Percentiles rank a stretch among this genome's conserved stretches.
Evolutionary conservation across 192 early-diverging fungal genomes (phyloP).

Genomic region (Globomyces pollinis-pini): DNA sequence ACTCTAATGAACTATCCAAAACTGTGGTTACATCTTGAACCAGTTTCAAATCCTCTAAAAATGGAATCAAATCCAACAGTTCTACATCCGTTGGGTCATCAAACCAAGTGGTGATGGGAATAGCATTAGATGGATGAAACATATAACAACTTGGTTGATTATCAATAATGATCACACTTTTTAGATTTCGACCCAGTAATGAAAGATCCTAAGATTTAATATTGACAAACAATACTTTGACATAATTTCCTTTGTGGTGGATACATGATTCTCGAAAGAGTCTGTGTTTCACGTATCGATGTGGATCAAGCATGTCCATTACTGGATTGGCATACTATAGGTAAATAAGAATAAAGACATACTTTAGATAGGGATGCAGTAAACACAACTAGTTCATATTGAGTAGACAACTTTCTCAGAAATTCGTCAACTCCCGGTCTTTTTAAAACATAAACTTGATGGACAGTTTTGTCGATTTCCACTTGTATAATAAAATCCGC

Average conservation of each 20-base stretch:
- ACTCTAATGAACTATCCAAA: constrained; percentile 42
- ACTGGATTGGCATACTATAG: constrained; percentile 95
- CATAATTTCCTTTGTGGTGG: constrained; percentile 92
- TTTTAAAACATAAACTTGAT: constrained; percentile 94
- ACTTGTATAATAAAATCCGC: constrained; percentile 91
- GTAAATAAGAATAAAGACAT: constrained; percentile 10
- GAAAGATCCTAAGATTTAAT: constrained; percentile 68
- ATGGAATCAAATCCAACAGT: constrained; percentile 87
- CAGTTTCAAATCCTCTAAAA: constrained; percentile 81
- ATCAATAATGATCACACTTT: constrained; percentile 84
- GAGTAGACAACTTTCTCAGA: constrained; percentile 71
- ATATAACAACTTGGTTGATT: constrained; percentile 94
- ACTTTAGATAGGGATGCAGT: constrained; percentile 90
- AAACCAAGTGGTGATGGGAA: constrained; percentile 94
- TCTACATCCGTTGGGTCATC: constrained; percentile 95
- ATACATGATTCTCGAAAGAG: constrained; percentile 94
- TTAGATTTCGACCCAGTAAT: constrained; percentile 78
- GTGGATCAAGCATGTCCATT: constrained; percentile 82
- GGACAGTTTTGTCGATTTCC: constrained; percentile 80
- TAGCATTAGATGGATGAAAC: constrained; percentile 93
- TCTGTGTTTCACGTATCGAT: constrained; percentile 78
- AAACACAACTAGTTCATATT: constrained; percentile 92
- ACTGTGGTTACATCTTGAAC: constrained; percentile 84
- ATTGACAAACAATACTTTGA: constrained; percentile 59
- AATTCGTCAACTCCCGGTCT: constrained; percentile 94